Conservation (phyloP, 768 basidiomycete species). For the Kwoniella mangroviensis region DNA sequence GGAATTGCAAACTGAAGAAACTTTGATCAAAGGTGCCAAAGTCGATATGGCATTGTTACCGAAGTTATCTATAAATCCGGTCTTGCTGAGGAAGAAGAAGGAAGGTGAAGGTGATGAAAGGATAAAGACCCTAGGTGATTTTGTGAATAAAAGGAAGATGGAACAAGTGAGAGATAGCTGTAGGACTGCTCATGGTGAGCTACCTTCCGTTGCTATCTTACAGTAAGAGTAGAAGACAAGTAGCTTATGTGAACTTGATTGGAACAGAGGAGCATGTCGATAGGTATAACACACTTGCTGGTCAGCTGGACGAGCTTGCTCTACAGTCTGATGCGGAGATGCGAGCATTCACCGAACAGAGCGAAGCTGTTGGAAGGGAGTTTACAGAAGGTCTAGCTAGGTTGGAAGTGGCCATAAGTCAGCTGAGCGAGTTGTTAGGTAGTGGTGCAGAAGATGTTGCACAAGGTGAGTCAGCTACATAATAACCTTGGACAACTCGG, state of each 20-base stretch:
- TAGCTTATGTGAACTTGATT: not conserved
- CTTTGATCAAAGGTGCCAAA: constrained; percentile 31
- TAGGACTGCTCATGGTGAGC: constrained; percentile 45
- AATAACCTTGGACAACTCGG: not conserved
- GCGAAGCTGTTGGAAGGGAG: constrained; percentile 33
- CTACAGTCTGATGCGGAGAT: constrained; percentile 35
- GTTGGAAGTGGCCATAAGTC: constrained; percentile 38
- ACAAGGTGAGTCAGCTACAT: constrained; percentile 21
- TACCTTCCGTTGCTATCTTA: not conserved
- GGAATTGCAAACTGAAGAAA: constrained; percentile 38
- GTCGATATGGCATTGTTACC: constrained; percentile 46
- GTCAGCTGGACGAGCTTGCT: constrained; percentile 37
- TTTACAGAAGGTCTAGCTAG: constrained; percentile 37
- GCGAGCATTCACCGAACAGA: constrained; percentile 27
- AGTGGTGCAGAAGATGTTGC: constrained; percentile 24
- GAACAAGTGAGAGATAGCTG: constrained; percentile 51
- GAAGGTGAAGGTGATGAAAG: constrained; percentile 30
- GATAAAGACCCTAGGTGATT: constrained; percentile 48
- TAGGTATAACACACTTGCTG: constrained; percentile 34
- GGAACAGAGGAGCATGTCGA: constrained; percentile 40
- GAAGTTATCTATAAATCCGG: constrained; percentile 38
- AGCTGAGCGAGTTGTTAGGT: constrained; percentile 30
- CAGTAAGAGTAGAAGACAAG: too few relatives aligned
- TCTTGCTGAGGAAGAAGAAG: constrained; percentile 35
- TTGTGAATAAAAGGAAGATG: constrained; percentile 52